Evolutionary conservation across 176 grass and related monocot genomes (phyloP), one percentile per base, ranked within the genome.

Genomic region (Ensete ventricosum): DNA sequence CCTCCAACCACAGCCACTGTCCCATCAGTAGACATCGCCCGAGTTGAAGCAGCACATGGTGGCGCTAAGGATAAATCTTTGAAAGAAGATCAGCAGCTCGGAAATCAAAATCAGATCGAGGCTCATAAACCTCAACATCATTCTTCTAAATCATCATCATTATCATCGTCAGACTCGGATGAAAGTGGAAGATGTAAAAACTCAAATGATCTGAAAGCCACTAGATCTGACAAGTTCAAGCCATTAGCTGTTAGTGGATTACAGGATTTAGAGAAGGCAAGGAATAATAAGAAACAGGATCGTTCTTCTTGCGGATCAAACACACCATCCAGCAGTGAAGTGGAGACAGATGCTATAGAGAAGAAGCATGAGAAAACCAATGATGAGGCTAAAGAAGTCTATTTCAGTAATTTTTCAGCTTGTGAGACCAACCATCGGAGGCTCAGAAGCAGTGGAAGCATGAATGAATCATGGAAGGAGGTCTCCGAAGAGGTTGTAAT

Each of bases 231-330:
- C 77, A 84, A 84, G 69, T 72, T 21, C 52, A 76, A 86, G 17
- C 67, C 62, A 64, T 71, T 50, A 75, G 57, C 62, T 79, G 23
- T 64, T 25, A 81, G 80, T 77, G 86, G 72, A 73, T 64, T 62
- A 79, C 77, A 89, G 54, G 76, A 84, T 48, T 54, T 58, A 82
- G 85, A 91, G 66, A 73, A 12, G 27, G 77, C 73, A 19, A 80
- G 55, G 54, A 84, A 81, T 62, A 91, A 89, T 64, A 99, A 96
- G 81, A 96, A 88, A 74, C 81, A 78, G 68, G 86, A 99, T 86
- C 91, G 88, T 70, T 99, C 96, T 79, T 99, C 96, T 55, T 99
- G 96, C 3, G 96, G 96, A 65, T 99, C 96, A 67, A 99, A 99
- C 76, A 89, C 91, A 9, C 86, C 91, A 24, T 95, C 96, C 64